Conservation (phyloP, 257 asterid genomes). For the Pogostemon cablin region DNA sequence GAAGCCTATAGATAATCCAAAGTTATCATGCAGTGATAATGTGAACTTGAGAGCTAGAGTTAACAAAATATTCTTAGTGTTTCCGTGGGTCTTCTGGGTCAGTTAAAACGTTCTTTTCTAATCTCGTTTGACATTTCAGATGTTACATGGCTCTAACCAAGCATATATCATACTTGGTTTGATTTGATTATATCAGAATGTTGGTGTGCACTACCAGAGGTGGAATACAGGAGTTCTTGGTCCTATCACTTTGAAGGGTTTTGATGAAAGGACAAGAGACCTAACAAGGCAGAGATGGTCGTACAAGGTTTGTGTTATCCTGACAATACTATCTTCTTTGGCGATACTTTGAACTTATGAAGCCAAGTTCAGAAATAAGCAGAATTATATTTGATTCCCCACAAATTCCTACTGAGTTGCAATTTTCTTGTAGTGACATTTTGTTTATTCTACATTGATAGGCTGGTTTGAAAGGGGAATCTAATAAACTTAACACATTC, state of each 20-base stretch:
- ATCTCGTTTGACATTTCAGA: not conserved
- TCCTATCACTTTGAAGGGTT: conserved; percentile 63
- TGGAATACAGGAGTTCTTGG: conserved; percentile 84
- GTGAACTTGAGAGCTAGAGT: conserved; percentile 64
- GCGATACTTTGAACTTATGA: not conserved
- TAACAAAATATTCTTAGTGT: conserved; percentile 78
- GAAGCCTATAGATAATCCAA: conserved; percentile 48
- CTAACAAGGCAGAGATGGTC: conserved; percentile 72
- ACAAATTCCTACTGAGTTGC: not conserved
- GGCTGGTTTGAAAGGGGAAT: conserved; percentile 77
- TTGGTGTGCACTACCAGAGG: conserved; percentile 63
- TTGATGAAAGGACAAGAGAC: conserved; percentile 63
- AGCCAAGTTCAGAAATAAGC: not conserved
- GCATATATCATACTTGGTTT: not conserved
- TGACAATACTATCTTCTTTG: not conserved
- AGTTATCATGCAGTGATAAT: conserved; percentile 42
- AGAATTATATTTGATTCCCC: not conserved
- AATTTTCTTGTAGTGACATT: not conserved
- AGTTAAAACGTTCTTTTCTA: conserved; percentile 43
- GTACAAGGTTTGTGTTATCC: conserved; percentile 54
- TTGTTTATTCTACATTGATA: conserved; percentile 30
- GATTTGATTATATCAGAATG: conserved; percentile 54
- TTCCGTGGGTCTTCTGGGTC: conserved; percentile 55
- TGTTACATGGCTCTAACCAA: not conserved
- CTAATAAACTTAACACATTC: conserved; percentile 53